Conservation (phyloP, 768 basidiomycete species). For the Collybiopsis confluens region DNA sequence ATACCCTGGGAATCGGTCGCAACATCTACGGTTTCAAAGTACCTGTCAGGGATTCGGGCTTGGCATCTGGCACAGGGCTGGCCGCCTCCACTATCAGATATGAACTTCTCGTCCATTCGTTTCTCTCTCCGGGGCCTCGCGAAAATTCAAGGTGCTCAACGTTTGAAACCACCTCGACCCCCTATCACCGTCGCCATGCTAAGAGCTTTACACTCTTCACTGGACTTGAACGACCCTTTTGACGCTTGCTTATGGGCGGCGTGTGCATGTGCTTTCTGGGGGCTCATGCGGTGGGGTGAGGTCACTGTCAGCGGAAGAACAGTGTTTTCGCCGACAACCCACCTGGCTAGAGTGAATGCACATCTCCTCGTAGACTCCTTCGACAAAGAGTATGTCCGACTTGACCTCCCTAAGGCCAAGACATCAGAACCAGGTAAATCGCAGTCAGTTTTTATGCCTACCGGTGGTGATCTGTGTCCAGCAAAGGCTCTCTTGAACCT, state of each 20-base stretch:
- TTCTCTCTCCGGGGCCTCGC: slow-evolving; percentile 27
- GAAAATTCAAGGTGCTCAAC: slow-evolving; percentile 13
- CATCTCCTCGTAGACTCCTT: slow-evolving; percentile 27
- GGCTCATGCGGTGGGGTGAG: slow-evolving; percentile 34
- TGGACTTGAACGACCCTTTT: slow-evolving; percentile 26
- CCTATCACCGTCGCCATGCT: slow-evolving; percentile 31
- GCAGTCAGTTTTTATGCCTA: too few species aligned
- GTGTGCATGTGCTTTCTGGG: slow-evolving; percentile 34
- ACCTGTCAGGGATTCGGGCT: slow-evolving; percentile 30
- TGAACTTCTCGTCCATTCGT: slow-evolving; percentile 15
- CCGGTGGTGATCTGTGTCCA: too few species aligned
- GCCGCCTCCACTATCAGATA: slow-evolving; percentile 25
- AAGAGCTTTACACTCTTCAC: slow-evolving; percentile 10
- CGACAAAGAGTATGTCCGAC: slow-evolving; percentile 19
- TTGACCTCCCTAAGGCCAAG: too few species aligned
- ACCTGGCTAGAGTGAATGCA: slow-evolving; percentile 24
- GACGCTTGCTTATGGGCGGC: slow-evolving; percentile 36
- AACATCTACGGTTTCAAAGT: too few species aligned
- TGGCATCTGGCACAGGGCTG: slow-evolving; percentile 37
- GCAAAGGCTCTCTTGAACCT: slow-evolving; percentile 32
- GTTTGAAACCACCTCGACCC: slow-evolving; percentile 20
- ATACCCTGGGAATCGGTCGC: slow-evolving; percentile 27
- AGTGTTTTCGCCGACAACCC: slow-evolving; percentile 32
- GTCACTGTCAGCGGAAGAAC: slow-evolving; percentile 26
- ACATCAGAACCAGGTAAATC: too few species aligned